A percentile compares a stretch with the other conserved stretches of the same genome.
These are phyloP conservation scores for Ophiostoma sp. DNA, from an alignment of 2,329 filamentous ascomycete genomes.

Conservation along the genomic window DNA sequence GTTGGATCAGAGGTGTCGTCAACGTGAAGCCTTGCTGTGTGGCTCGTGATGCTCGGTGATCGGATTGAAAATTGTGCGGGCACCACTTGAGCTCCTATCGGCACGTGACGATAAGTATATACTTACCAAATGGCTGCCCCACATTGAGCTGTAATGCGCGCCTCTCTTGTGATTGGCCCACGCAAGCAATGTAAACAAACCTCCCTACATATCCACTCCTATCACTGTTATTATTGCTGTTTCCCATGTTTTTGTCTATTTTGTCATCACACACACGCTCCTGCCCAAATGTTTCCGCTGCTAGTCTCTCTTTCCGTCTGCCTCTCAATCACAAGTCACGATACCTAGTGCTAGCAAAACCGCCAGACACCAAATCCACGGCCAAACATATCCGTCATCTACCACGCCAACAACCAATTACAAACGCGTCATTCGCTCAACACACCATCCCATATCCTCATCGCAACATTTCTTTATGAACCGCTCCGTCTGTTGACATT, in stretches of 20 bases:
- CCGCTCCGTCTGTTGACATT: background rate
- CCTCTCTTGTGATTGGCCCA: constrained; percentile 21
- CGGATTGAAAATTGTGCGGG: constrained; percentile 16
- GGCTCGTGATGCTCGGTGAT: background rate
- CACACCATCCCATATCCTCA: background rate
- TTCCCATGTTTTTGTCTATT: constrained; percentile 4
- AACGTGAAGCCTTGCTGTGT: background rate
- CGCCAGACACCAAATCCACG: background rate
- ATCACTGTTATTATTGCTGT: background rate
- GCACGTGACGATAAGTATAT: constrained; percentile 20
- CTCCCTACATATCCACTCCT: background rate
- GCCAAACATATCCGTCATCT: background rate
- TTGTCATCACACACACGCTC: background rate
- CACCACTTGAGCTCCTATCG: constrained; percentile 16
- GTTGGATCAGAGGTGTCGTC: background rate
- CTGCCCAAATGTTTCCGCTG: background rate
- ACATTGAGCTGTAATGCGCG: constrained; percentile 8
- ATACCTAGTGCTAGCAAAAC: background rate
- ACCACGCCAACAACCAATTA: background rate
- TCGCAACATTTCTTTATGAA: background rate
- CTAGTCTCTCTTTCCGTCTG: background rate
- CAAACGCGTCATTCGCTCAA: background rate
- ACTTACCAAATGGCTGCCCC: background rate
- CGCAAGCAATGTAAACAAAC: constrained; percentile 25
- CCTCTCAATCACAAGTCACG: background rate